phyloP scores from a whole-genome alignment of 106 monocot genomes.

The Triglochin maritima region DNA sequence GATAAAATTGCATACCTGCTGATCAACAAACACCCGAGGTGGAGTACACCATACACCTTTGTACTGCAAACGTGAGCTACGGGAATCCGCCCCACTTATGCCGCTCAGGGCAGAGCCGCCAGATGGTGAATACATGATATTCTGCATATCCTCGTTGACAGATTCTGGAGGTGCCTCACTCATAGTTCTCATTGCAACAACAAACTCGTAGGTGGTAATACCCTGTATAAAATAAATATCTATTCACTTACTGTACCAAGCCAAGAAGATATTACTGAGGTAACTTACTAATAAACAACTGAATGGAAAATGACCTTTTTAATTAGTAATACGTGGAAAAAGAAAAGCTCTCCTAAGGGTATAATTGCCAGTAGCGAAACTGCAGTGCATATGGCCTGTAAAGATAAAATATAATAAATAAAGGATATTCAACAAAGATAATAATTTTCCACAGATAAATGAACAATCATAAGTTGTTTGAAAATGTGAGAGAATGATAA shows the following conservation, averaged over 20 bases:
- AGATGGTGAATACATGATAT: constrained; percentile 63
- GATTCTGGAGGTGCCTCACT: constrained; percentile 83
- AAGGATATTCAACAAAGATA: not conserved
- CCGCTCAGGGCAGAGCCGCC: constrained; percentile 77
- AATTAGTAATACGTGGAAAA: constrained; percentile 95
- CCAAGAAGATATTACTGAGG: no score
- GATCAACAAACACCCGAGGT: constrained; percentile 90
- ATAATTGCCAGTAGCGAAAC: constrained; percentile 73
- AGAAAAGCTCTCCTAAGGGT: constrained; percentile 92
- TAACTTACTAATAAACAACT: no score
- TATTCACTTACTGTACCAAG: no score
- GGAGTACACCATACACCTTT: constrained; percentile 99
- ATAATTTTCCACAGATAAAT: not conserved
- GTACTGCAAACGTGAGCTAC: constrained; percentile 66
- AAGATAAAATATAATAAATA: not conserved
- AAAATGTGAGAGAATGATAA: not conserved
- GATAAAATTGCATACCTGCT: constrained; percentile 29
- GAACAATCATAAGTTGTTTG: not conserved
- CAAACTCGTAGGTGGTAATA: constrained; percentile 96
- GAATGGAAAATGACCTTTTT: constrained; percentile 50
- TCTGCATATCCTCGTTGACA: constrained; percentile 54
- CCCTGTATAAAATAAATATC: constrained; percentile 32
- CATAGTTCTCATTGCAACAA: constrained; percentile 98
- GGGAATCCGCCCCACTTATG: constrained; percentile 68
- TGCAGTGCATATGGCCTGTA: constrained; percentile 67